A percentile compares a stretch with the other conserved stretches of the same genome.
Conservation (phyloP, 768 basidiomycete genomes). For the Leccinum uliginosum region DNA sequence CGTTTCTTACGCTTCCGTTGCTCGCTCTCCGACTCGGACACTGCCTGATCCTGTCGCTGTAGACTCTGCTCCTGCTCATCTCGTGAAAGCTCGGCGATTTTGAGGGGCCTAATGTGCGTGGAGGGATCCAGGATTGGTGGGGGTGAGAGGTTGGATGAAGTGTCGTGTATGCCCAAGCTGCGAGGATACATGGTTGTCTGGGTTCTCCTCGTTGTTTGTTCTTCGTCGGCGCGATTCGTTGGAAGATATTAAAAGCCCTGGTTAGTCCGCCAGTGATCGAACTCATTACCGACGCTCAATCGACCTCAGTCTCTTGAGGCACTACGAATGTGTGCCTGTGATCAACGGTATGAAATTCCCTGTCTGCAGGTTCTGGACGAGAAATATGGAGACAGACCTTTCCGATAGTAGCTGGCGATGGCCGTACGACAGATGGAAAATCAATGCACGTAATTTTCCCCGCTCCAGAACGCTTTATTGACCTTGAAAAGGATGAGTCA, state of each 20-base stretch:
- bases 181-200: slow-evolving; percentile 1
- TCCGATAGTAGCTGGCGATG: slow-evolving; percentile 68
- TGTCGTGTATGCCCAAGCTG: slow-evolving; percentile 5
- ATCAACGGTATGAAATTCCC: slow-evolving; percentile 19
- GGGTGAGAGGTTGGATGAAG: slow-evolving; percentile 36
- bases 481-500: slow-evolving; percentile 27
- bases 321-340: slow-evolving; percentile 16
- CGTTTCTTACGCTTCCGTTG: slow-evolving; percentile 46
- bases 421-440: slow-evolving; percentile 51
- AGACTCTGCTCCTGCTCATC: slow-evolving; percentile 18
- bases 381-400: slow-evolving; percentile 74
- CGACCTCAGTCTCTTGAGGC: slow-evolving; percentile 27
- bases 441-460: slow-evolving; percentile 59
- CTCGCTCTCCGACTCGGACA: slow-evolving; percentile 27
- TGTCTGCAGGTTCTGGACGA: slow-evolving; percentile 34
- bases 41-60: slow-evolving; percentile 9
- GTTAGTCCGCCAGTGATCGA: slow-evolving; percentile 48
- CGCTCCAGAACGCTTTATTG: slow-evolving; percentile 18
- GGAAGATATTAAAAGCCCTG: slow-evolving; percentile 38
- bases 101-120: slow-evolving; percentile 60
- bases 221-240: slow-evolving; percentile 13
- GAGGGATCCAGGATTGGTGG: slow-evolving; percentile 77
- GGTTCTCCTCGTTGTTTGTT: slow-evolving; percentile 4
- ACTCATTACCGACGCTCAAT: slow-evolving; percentile 39
- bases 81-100: slow-evolving; percentile 14